Conservation (phyloP, 352 stramenopile species). For the Phytophthora niederhauseri region DNA sequence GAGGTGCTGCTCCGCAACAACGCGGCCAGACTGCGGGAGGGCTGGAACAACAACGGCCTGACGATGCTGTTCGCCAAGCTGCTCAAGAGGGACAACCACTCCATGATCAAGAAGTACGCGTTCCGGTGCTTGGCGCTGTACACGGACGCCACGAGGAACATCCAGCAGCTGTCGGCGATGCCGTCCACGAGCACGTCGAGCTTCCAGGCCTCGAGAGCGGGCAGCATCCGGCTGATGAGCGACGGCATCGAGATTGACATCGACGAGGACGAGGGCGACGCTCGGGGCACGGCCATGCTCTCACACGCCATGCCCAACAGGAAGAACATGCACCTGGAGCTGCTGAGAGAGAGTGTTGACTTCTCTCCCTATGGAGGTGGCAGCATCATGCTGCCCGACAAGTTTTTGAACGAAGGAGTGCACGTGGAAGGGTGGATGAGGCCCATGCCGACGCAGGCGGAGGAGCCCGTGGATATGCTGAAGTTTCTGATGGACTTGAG, state of each 20-base stretch:
- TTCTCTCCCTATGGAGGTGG: constrained; percentile 87
- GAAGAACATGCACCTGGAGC: constrained; percentile 77
- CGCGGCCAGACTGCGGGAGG: constrained; percentile 64
- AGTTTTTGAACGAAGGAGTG: constrained; percentile 85
- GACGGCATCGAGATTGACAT: constrained; percentile 52
- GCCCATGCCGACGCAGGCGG: constrained; percentile 74
- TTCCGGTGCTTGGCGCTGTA: constrained; percentile 88
- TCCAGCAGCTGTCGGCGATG: constrained; percentile 65
- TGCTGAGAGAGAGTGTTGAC: constrained; percentile 83
- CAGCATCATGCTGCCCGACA: constrained; percentile 79
- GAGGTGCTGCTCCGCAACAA: constrained; percentile 86
- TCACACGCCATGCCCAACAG: constrained; percentile 38
- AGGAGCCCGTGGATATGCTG: constrained; percentile 90
- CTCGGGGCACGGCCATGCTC: constrained; percentile 45
- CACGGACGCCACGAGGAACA: constrained; percentile 74
- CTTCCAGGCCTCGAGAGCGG: constrained; percentile 39
- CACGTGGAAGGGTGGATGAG: constrained; percentile 89
- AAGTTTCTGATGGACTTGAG: constrained; percentile 92
- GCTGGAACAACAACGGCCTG: constrained; percentile 85
- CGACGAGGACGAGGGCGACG: constrained; percentile 49
- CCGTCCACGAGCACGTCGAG: constrained; percentile 42
- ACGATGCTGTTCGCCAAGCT: constrained; percentile 87
- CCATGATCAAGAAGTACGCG: constrained; percentile 91
- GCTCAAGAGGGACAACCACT: constrained; percentile 85
- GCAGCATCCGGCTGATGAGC: constrained; percentile 49